These are phyloP conservation scores for Rugonectria rugulosa DNA, from an alignment of 2,329 filamentous ascomycete genomes.

Conservation along the genomic window DNA sequence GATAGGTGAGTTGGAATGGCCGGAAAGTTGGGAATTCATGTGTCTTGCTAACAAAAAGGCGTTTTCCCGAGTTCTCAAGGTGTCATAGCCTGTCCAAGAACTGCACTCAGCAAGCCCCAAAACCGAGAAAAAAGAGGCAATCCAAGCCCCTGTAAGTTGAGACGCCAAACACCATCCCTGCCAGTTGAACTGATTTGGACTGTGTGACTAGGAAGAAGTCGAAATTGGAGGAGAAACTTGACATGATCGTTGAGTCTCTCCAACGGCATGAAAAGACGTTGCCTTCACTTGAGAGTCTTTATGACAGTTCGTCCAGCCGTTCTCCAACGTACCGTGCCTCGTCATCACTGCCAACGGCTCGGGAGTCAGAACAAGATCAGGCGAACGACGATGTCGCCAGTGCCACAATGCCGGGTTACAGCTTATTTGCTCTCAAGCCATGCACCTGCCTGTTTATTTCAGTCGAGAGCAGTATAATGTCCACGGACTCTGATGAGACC, in stretches of 20 bases:
- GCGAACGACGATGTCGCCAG: neutral
- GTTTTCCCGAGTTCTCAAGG: neutral
- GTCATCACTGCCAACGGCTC: neutral
- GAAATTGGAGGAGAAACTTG: neutral
- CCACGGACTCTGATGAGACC: constrained; percentile 20
- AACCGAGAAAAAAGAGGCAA: constrained; percentile 19
- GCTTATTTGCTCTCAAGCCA: neutral
- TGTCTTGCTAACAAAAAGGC: neutral
- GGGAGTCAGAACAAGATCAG: neutral
- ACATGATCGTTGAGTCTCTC: neutral
- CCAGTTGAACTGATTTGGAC: constrained; percentile 1
- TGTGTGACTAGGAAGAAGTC: neutral
- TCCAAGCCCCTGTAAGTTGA: neutral
- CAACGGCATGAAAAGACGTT: neutral
- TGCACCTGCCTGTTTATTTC: constrained; percentile 5
- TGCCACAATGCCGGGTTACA: constrained; percentile 7
- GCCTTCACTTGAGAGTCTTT: neutral
- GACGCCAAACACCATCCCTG: neutral
- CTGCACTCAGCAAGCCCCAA: constrained; percentile 10
- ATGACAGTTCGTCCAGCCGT: neutral
- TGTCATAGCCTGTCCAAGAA: constrained; percentile 14
- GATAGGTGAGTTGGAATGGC: neutral
- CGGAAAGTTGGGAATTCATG: neutral
- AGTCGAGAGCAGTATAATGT: constrained; percentile 3
- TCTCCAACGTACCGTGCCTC: neutral